Percentiles rank a stretch among this genome's conserved stretches.
phyloP scores from a whole-genome alignment of 441 rosid genomes.

The Theobroma grandiflorum region DNA sequence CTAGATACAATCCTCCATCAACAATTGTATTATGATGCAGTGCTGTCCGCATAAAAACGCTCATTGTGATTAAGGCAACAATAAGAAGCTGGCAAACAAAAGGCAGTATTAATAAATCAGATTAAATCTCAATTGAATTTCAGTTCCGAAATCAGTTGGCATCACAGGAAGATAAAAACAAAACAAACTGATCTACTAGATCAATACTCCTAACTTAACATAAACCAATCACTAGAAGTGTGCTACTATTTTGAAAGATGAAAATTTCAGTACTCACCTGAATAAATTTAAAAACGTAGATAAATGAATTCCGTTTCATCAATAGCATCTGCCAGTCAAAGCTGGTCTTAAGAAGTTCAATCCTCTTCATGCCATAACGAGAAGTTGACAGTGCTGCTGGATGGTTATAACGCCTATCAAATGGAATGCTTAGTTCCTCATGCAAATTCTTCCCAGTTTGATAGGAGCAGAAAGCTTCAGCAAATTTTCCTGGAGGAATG shows the following conservation, averaged over 20 bases:
- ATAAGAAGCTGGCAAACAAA: slow-evolving; percentile 73
- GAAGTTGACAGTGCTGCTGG: slow-evolving; percentile 92
- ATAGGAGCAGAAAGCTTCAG: slow-evolving; percentile 75
- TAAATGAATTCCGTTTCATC: slow-evolving; percentile 93
- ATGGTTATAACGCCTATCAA: slow-evolving; percentile 84
- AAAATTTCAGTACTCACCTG: slow-evolving; percentile 58
- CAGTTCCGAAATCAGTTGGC: neutral
- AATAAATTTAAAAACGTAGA: slow-evolving; percentile 88
- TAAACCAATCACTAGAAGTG: slow-evolving; percentile 4
- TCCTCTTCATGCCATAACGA: slow-evolving; percentile 65
- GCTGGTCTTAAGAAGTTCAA: slow-evolving; percentile 76
- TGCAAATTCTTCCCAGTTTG: slow-evolving; percentile 66
- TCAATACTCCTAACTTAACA: slow-evolving; percentile 3
- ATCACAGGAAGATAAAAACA: neutral
- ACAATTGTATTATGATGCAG: slow-evolving; percentile 81
- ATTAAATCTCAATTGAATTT: slow-evolving; percentile 12
- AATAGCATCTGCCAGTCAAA: slow-evolving; percentile 88
- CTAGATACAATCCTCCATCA: slow-evolving; percentile 89
- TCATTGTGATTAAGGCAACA: slow-evolving; percentile 94
- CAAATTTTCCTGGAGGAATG: slow-evolving; percentile 84
- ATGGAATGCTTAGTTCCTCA: slow-evolving; percentile 70
- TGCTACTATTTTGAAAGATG: neutral
- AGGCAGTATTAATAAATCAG: slow-evolving; percentile 26
- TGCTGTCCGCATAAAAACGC: slow-evolving; percentile 88
- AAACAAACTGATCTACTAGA: slow-evolving; percentile 9